These are phyloP conservation scores for Hypoxylon perforatum DNA, from an alignment of 495 filamentous ascomycete species.

Conservation along the genomic window DNA sequence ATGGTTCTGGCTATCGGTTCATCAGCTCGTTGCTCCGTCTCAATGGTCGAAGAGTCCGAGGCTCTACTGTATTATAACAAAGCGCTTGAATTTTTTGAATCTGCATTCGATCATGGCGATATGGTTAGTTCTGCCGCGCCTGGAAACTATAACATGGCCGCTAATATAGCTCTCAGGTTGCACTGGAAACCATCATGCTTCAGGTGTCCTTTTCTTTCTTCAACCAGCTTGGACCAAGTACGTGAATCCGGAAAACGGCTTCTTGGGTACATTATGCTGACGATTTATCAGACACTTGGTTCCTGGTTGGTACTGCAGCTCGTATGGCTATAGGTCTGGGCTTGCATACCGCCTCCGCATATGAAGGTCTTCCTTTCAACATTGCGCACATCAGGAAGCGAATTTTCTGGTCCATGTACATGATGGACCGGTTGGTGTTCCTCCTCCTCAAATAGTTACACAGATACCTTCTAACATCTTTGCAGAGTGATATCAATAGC, in stretches of 20 bases:
- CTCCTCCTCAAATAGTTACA: background rate
- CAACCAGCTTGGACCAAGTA: slow-evolving; percentile 56
- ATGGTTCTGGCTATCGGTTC: slow-evolving; percentile 57
- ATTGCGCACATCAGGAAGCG: slow-evolving; percentile 51
- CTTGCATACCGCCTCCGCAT: slow-evolving; percentile 48
- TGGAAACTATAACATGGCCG: background rate
- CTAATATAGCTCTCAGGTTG: slow-evolving; percentile 38
- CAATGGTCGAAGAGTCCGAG: slow-evolving; percentile 53
- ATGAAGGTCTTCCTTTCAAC: slow-evolving; percentile 39
- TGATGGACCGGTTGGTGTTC: slow-evolving; percentile 55
- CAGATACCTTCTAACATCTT: slow-evolving; percentile 1
- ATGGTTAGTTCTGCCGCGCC: slow-evolving; percentile 40
- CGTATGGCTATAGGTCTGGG: slow-evolving; percentile 61
- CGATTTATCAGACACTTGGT: slow-evolving; percentile 22
- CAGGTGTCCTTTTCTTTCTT: slow-evolving; percentile 58
- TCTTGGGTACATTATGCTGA: background rate
- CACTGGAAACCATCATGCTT: slow-evolving; percentile 53
- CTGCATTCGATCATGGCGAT: slow-evolving; percentile 51
- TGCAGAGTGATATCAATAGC: slow-evolving; percentile 53
- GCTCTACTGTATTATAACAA: slow-evolving; percentile 51
- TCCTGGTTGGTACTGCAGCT: slow-evolving; percentile 53
- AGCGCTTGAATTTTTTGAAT: slow-evolving; percentile 53
- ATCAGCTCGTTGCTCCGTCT: slow-evolving; percentile 51
- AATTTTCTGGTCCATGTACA: slow-evolving; percentile 56
- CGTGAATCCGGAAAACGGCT: slow-evolving; percentile 6